Base-by-base conservation (phyloP, 2,329 filamentous ascomycete genomes). In the Fusarium nygamai region DNA sequence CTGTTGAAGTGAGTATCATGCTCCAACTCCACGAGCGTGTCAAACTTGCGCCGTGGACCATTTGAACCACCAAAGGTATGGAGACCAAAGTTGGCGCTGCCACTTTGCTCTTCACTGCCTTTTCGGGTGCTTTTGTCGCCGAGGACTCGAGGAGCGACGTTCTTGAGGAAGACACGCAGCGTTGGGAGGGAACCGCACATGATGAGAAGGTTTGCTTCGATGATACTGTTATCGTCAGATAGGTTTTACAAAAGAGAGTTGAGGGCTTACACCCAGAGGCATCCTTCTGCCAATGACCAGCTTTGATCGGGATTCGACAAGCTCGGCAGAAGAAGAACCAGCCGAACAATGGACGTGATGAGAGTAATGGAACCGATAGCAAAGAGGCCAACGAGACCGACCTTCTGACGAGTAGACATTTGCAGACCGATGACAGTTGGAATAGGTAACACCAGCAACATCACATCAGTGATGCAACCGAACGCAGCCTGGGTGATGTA, bases 121-220 rank as follows among this genome's bases (percentile, higher is more conserved):
- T 53, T 61, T 0, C 7, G 22, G 0, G 48, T 9, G 17, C 22
- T 68, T 7, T n/a, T 67, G 14, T 68, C 65, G 12, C 65, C 65
- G 3, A 68, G 65, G 4, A 68, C 65, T 20, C 54, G 53, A 10
- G 65, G 65, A 0, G 65, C 63, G 36, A 67, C 63, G 8, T 68
- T 48, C 11, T 61, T 67, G 5, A 68, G 53, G 9, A 68, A 68
- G 3, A 68, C 64, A 5, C 65, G 46, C 8, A 68, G 63, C 0
- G 65, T 68, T 5, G 65, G 65, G 12, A 68, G 63, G 1, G 53
- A 68, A 2, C 65, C 65, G 17, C 65, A 68, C 39, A 68, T 68
- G 3, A 68, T 68, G 2, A 68, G 46, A 0, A 68, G 34, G 7
- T 68, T 68, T 19, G 65, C 65, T 39, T 68, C 65, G 0, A 68